Evolutionary conservation across 2,329 filamentous ascomycete genomes (phyloP), one percentile per base, ranked within the genome.

Genomic region (Trichoderma lentiforme): DNA sequence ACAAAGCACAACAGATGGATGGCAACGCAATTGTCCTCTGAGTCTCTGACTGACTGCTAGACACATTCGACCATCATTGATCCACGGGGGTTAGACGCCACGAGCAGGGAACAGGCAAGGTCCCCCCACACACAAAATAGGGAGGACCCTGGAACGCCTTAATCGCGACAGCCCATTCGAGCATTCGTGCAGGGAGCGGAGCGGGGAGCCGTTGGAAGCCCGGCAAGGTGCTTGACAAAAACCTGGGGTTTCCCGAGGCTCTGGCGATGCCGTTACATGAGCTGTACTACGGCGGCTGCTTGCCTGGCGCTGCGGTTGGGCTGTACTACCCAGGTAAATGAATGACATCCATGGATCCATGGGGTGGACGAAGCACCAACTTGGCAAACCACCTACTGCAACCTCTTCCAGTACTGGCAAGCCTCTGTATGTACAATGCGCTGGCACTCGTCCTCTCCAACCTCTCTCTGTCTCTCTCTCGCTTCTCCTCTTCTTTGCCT

Each of bases 71-170:
- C 56, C 53, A 60, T 68, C 53, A 60, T 68, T 36, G 34, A 36
- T 36, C 65, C 56, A 43, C 26, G 12, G 30, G 65, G 56, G 53
- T 47, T 51, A 30, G 32, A 68, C 65, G 65, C 65, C 65, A 68
- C 65, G 34, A 71, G 68, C 68, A 71, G 68, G 68, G 68, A 71
- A 71, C 68, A 71, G 68, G 60, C 60, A 61, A 57, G 32, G 60
- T 57, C 26, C 53, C 68, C 67, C 68, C 65, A 66, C 65, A 68
- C 65, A n/a, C 18, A 21, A 6, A 60, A 51, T 32, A 43, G 53
- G 43, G 53, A 58, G 32, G 53, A 58, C 65, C 65, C 53, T 58
- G 32, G 65, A 68, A 58, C 53, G 65, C 53, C 56, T 60, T 60
- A 24, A 68, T 47, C 47, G 47, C 26, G 47, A 34, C 63, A 66